Evolutionary conservation across 83 land plant genomes (phyloP).

Genomic region (Diphasiastrum complanatum): DNA sequence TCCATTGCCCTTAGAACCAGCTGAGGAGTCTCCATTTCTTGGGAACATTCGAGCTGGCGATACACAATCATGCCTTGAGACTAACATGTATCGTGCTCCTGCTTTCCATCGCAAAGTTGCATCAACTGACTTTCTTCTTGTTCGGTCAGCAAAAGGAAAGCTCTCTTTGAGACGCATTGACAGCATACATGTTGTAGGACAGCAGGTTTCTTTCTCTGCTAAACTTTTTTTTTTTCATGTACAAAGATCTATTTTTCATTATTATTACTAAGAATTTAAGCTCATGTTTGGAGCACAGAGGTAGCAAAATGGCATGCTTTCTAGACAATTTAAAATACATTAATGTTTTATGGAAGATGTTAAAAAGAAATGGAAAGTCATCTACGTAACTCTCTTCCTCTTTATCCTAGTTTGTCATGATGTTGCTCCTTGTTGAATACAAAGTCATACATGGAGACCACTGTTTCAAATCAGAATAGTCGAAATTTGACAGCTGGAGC

Average conservation of each 20-base stretch:
- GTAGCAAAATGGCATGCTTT: no score
- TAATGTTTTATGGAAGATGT: no score
- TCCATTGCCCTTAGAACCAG: constrained; percentile 60
- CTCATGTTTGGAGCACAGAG: no score
- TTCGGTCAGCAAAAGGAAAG: constrained; percentile 94
- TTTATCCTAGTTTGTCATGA: no score
- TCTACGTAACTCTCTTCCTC: no score
- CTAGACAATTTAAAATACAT: no score
- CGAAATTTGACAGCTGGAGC: no score
- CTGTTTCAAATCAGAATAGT: no score
- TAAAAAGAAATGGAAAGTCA: no score
- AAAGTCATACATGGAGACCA: no score
- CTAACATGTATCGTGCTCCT: constrained; percentile 94
- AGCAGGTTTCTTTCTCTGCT: constrained; percentile 58
- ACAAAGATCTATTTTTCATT: neutral
- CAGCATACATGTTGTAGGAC: constrained; percentile 77
- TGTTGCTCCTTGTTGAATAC: no score
- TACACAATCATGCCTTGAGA: constrained; percentile 84
- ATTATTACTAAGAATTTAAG: no score
- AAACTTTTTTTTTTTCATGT: neutral
- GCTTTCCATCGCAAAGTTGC: constrained; percentile 73
- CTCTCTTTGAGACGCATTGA: constrained; percentile 90
- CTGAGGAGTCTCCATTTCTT: constrained; percentile 93
- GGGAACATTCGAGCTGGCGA: constrained; percentile 91
- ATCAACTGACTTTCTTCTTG: constrained; percentile 77